Evolutionary conservation across 2,329 filamentous ascomycete species (phyloP).

Genomic region (Neonectria sp.): DNA sequence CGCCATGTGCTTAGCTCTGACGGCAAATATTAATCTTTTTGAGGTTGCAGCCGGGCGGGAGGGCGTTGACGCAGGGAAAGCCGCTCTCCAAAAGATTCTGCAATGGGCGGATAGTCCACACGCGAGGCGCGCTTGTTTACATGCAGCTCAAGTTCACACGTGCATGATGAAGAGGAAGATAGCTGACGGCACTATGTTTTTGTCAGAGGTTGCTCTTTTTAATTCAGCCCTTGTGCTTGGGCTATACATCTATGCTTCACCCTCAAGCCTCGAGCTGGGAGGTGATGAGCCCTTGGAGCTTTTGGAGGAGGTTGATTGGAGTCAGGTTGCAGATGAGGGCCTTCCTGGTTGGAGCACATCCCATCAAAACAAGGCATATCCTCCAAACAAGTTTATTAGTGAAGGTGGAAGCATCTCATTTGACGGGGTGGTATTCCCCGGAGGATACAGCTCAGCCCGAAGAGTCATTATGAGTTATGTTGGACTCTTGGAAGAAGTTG

Average conservation of each 20-base stretch:
- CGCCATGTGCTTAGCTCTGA: slow-evolving; percentile 7
- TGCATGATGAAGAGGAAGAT: slow-evolving; percentile 24
- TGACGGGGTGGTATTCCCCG: neutral
- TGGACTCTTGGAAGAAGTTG: slow-evolving; percentile 25
- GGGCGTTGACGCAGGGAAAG: slow-evolving; percentile 1
- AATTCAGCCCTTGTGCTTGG: slow-evolving; percentile 19
- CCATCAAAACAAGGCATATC: neutral
- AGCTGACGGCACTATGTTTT: slow-evolving; percentile 25
- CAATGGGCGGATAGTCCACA: slow-evolving; percentile 6
- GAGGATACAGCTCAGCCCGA: slow-evolving; percentile 23
- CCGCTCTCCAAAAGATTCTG: neutral
- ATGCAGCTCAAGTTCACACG: slow-evolving; percentile 17
- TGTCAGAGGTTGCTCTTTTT: slow-evolving; percentile 26
- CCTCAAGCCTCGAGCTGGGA: neutral
- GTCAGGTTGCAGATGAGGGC: neutral
- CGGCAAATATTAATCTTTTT: slow-evolving; percentile 8
- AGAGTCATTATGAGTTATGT: slow-evolving; percentile 21
- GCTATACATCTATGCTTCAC: slow-evolving; percentile 15
- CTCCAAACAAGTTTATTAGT: slow-evolving; percentile 3
- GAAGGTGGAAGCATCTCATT: slow-evolving; percentile 16
- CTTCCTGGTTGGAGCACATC: neutral
- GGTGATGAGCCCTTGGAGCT: slow-evolving; percentile 19
- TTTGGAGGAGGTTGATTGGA: slow-evolving; percentile 25
- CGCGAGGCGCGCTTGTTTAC: slow-evolving; percentile 12
- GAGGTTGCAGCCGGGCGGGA: slow-evolving; percentile 12